Conservation (phyloP, 805 yeast species). For the Teunomyces gatunensis region DNA sequence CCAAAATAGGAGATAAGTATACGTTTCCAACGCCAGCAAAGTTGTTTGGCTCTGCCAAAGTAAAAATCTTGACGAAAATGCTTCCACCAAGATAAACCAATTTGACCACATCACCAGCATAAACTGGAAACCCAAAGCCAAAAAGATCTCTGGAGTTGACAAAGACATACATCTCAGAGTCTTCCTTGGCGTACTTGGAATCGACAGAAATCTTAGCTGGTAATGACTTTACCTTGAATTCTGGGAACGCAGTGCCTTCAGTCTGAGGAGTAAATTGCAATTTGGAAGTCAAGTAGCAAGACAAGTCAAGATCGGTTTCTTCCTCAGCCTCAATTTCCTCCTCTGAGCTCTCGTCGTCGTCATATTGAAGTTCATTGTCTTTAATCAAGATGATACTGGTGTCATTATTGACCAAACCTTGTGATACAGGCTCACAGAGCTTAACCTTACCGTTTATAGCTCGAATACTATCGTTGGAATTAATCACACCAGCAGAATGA, state of each 20-base stretch:
- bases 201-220: slow-evolving; percentile 25
- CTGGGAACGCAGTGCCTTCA: neutral
- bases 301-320: slow-evolving; percentile 24
- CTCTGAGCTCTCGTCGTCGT: slow-evolving; percentile 5
- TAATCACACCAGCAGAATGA: slow-evolving; percentile 25
- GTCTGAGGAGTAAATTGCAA: slow-evolving; percentile 16
- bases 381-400: slow-evolving; percentile 59
- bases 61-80: slow-evolving; percentile 44
- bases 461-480: slow-evolving; percentile 43
- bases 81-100: slow-evolving; percentile 16
- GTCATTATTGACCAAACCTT: slow-evolving; percentile 49
- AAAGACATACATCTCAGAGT: slow-evolving; percentile 36
- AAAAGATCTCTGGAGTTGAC: slow-evolving; percentile 51
- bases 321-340: slow-evolving; percentile 7
- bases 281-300: slow-evolving; percentile 31
- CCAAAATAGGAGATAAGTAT: slow-evolving; percentile 62
- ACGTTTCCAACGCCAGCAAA: slow-evolving; percentile 26
- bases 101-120: slow-evolving; percentile 65
- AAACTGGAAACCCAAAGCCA: slow-evolving; percentile 50
- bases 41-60: slow-evolving; percentile 64
- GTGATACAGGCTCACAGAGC: slow-evolving; percentile 71
- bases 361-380: slow-evolving; percentile 12
- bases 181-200: slow-evolving; percentile 28
- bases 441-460: slow-evolving; percentile 49
- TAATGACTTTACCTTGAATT: slow-evolving; percentile 27